Conservation (phyloP, 163 green algal genomes). For the Scenedesmus sp. region DNA sequence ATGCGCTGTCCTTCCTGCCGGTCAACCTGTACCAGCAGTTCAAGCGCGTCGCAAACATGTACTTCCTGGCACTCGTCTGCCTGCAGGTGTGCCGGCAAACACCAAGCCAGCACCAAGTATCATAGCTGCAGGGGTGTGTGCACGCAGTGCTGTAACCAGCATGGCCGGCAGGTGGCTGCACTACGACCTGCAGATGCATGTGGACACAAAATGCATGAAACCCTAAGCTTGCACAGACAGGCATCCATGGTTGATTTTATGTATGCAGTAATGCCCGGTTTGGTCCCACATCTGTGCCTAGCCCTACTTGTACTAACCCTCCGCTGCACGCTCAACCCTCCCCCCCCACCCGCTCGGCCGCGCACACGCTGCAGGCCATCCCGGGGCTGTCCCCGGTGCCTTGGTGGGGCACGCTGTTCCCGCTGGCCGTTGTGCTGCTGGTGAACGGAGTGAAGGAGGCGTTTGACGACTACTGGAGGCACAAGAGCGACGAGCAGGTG, state of each 20-base stretch:
- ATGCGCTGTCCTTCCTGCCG: constrained; percentile 82
- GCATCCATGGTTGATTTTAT: not conserved
- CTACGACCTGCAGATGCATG: not conserved
- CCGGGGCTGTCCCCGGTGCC: constrained; percentile 75
- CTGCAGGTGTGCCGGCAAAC: constrained; percentile 39
- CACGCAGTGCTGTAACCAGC: not conserved
- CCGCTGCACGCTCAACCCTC: too few relatives aligned
- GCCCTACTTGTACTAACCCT: too few relatives aligned
- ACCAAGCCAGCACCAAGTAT: not conserved
- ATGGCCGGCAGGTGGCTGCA: not conserved
- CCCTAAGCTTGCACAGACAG: not conserved
- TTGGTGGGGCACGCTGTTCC: constrained; percentile 84
- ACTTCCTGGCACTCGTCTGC: constrained; percentile 75
- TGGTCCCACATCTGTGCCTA: too few relatives aligned
- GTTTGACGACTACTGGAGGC: constrained; percentile 81
- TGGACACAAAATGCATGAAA: not conserved
- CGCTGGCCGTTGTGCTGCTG: constrained; percentile 84
- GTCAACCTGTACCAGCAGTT: constrained; percentile 92
- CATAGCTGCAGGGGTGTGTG: not conserved
- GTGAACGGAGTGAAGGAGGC: constrained; percentile 90
- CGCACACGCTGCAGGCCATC: constrained; percentile 75
- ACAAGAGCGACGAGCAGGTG: constrained; percentile 65
- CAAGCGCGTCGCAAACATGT: constrained; percentile 88
- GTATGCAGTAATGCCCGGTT: too few relatives aligned
- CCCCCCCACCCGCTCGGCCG: too few relatives aligned